Evolutionary conservation across 306 rosid species (phyloP).

Genomic region (Lablab purpureus): DNA sequence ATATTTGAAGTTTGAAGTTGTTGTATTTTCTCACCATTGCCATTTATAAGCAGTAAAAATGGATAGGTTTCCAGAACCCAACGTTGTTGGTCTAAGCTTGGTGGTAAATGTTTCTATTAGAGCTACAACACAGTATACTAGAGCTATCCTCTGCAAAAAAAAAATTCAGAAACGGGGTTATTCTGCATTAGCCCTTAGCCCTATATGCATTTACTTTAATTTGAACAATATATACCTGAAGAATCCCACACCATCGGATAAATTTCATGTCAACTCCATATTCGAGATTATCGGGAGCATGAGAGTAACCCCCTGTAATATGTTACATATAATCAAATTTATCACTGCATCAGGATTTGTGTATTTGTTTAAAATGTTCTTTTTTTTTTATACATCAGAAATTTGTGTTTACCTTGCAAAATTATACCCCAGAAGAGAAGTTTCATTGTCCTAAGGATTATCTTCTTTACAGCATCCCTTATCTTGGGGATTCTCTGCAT

Average conservation of each 20-base stretch:
- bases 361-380: neutral
- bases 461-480: conserved; percentile 62
- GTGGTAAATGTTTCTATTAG: conserved; percentile 77
- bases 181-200: conserved; percentile 33
- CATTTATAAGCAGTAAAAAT: conserved; percentile 79
- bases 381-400: neutral
- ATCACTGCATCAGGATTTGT: conserved; percentile 2
- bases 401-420: conserved; percentile 68
- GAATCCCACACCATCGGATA: conserved; percentile 92
- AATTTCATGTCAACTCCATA: conserved; percentile 84
- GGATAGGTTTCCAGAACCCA: conserved; percentile 57
- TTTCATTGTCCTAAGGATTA: conserved; percentile 72
- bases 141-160: conserved; percentile 78
- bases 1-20: neutral
- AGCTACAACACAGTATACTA: conserved; percentile 82
- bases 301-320: conserved; percentile 82
- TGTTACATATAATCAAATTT: neutral
- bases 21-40: conserved; percentile 70
- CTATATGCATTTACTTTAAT: neutral
- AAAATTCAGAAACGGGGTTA: conserved; percentile 42
- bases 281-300: conserved; percentile 74
- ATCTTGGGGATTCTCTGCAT: conserved; percentile 68
- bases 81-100: conserved; percentile 67
- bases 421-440: conserved; percentile 89
- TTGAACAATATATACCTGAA: conserved; percentile 60